Evolutionary conservation across 1,284 basidiomycete genomes (phyloP).

Genomic region (Polyporus tsugae): DNA sequence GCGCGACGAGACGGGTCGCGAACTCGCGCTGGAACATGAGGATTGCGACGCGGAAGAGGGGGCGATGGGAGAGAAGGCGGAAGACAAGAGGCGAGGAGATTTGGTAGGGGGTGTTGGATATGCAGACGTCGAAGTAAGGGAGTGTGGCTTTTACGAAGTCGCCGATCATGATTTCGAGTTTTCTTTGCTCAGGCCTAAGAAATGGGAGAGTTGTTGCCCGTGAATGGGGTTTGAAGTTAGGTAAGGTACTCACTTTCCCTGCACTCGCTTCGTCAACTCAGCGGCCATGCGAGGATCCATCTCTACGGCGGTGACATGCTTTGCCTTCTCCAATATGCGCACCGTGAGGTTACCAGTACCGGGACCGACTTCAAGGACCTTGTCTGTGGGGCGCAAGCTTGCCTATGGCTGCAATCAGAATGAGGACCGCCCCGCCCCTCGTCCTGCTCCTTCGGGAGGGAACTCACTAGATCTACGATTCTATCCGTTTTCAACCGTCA

Average conservation of each 20-base stretch:
- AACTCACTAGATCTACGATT: constrained; percentile 79
- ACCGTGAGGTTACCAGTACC: constrained; percentile 98
- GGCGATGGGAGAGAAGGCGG: constrained; percentile 95
- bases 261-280: constrained; percentile 95
- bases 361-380: constrained; percentile 97
- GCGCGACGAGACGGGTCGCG: constrained; percentile 90
- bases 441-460: not conserved
- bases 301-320: constrained; percentile 93
- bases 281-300: constrained; percentile 99
- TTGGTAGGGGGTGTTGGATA: constrained; percentile 99
- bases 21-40: constrained; percentile 99
- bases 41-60: constrained; percentile 92
- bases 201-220: constrained; percentile 10
- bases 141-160: constrained; percentile 98
- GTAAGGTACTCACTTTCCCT: constrained; percentile 87
- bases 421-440: constrained; percentile 4
- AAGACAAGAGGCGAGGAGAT: constrained; percentile 99
- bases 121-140: constrained; percentile 99
- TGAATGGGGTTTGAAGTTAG: constrained; percentile 8
- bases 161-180: constrained; percentile 94
- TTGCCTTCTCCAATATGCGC: constrained; percentile 92
- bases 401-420: constrained; percentile 61
- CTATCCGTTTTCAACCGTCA: constrained; percentile 47
- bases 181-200: constrained; percentile 90
- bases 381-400: constrained; percentile 92